Evolutionary conservation across 495 filamentous ascomycete species (phyloP), one percentile per base, ranked within the genome.

Genomic region (Patellaria atrata): DNA sequence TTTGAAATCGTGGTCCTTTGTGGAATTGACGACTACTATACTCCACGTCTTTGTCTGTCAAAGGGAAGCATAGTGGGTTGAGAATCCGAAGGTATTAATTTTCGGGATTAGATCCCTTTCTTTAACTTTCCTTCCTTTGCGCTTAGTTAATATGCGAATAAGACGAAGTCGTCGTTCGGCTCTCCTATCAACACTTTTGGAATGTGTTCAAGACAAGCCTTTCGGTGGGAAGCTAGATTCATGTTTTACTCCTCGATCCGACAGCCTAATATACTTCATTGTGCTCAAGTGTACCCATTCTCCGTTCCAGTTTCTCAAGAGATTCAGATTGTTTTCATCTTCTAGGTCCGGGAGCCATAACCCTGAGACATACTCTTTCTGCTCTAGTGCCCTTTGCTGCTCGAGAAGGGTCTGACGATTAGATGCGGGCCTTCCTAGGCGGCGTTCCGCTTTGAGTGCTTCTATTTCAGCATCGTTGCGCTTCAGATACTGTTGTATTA

Each of bases 331-430:
- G 26, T 65, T 59, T 30, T 47, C 44, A 27, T 76, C 59, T 30
- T 59, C 51, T 22, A 82, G 37, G 39, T 83, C 71, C 1, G 78
- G 78, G 43, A 77, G 53, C 68, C 75, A 82, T 48, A 91, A 92
- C 0, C 89, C 89, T 18, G 75, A 79, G 29, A 72, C 65, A 43
- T 82, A 79, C 59, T 97, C 89, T 50, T 77, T 78, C 45, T 77
- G 61, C 44, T 94, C 82, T 13, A 58, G 59, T 13, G 65, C 63
- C 29, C 79, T 73, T 29, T 73, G 71, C 47, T 85, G 73, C 42
- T 67, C 71, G 16, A 96, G 58, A 3, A 79, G 57, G 52, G 85
- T 81, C 49, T 94, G 83, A 34, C 71, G 70, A 19, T 73, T 68
- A 47, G 70, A 80, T 3, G 85, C 61, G 15, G 91, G 83, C 19